These are phyloP conservation scores for Penicillium sumatraense DNA, from an alignment of 2,329 filamentous ascomycete genomes.

Conservation along the genomic window DNA sequence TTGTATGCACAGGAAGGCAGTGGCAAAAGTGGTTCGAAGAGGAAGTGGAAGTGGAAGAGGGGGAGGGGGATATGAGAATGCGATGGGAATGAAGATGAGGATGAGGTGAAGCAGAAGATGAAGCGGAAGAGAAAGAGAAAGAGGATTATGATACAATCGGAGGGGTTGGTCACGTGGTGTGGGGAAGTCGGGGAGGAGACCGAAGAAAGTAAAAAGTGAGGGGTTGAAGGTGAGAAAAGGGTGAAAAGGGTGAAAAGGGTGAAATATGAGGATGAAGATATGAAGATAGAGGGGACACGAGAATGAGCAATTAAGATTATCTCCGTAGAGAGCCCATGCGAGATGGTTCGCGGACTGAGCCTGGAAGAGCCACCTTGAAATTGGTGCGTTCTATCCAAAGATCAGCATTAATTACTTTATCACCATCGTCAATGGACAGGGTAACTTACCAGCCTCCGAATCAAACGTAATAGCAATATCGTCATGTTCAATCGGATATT, in stretches of 20 bases:
- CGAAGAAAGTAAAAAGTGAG: not conserved
- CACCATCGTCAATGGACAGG: not conserved
- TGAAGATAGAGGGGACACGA: not conserved
- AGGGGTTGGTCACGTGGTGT: slow-evolving; percentile 25
- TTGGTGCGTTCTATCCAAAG: slow-evolving; percentile 41
- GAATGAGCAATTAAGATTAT: slow-evolving; percentile 21
- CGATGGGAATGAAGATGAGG: not conserved
- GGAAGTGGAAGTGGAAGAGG: not conserved
- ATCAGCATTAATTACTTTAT: not conserved
- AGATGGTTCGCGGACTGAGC: slow-evolving; percentile 43
- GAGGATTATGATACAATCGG: slow-evolving; percentile 1
- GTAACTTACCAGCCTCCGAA: slow-evolving; percentile 69
- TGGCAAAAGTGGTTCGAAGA: not conserved
- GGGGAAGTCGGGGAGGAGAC: slow-evolving; percentile 11
- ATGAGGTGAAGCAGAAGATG: not conserved
- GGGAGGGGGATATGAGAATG: too few species aligned
- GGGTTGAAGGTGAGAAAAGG: not conserved
- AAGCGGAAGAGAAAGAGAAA: not conserved
- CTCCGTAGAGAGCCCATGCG: slow-evolving; percentile 47
- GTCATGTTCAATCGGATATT: slow-evolving; percentile 90
- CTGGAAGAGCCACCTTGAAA: slow-evolving; percentile 45
- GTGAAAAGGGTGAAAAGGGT: not conserved
- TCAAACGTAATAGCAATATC: slow-evolving; percentile 89
- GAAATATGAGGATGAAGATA: not conserved
- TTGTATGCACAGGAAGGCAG: slow-evolving; percentile 22